phyloP scores from a whole-genome alignment of 139 green algal species.

The Bryopsis sp. region DNA sequence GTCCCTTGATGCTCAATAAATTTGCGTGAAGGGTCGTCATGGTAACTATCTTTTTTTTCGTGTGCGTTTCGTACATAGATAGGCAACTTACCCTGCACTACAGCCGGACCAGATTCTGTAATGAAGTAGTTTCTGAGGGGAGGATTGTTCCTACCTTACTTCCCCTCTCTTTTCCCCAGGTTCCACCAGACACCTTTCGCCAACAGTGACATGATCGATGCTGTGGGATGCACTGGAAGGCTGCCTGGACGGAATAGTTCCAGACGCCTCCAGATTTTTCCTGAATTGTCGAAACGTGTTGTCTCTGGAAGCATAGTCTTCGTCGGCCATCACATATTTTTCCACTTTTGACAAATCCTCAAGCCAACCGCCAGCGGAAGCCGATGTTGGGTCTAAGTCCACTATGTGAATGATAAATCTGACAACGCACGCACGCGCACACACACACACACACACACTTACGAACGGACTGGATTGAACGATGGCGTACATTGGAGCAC shows the following conservation, averaged over 20 bases:
- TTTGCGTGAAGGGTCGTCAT: too few species aligned
- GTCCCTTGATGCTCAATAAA: too few species aligned
- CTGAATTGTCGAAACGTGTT: conserved; percentile 74
- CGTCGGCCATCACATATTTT: conserved; percentile 96
- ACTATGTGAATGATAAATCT: conserved; percentile 77
- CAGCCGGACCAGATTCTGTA: not conserved
- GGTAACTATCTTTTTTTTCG: too few species aligned
- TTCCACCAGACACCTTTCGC: conserved; percentile 75
- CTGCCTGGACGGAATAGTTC: not conserved
- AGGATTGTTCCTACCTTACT: conserved; percentile 46
- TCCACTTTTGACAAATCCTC: conserved; percentile 91
- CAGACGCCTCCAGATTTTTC: not conserved
- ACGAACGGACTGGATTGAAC: not conserved
- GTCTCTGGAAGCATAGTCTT: conserved; percentile 81
- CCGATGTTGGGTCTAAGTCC: conserved; percentile 79
- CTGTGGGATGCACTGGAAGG: not conserved
- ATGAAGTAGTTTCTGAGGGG: not conserved
- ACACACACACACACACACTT: not conserved
- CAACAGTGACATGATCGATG: conserved; percentile 29
- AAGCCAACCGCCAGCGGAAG: conserved; percentile 81
- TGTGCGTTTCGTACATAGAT: too few species aligned
- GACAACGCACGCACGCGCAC: not conserved
- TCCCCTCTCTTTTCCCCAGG: conserved; percentile 78
- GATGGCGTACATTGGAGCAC: not conserved
- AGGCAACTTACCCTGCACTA: too few species aligned